These are phyloP conservation scores for Ulmus americana DNA, from an alignment of 331 rosid species.

Conservation along the genomic window DNA sequence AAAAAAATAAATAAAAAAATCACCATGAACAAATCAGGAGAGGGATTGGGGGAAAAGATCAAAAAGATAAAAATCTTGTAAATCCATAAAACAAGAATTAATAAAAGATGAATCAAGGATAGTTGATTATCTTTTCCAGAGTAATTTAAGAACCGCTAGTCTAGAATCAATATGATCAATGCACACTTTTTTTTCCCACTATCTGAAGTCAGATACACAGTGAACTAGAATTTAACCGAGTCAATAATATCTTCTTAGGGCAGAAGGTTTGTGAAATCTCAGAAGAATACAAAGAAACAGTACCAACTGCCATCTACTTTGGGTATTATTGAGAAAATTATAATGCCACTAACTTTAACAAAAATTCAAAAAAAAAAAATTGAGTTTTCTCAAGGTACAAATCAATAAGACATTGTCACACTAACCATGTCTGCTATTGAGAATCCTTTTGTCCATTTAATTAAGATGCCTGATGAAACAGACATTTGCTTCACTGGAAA, in stretches of 20 bases:
- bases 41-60: not conserved
- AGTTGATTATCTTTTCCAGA: not conserved
- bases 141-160: not conserved
- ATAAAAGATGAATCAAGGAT: not conserved
- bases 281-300: not conserved
- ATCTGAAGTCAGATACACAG: constrained; percentile 8
- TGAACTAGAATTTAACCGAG: not conserved
- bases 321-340: constrained; percentile 5
- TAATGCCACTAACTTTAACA: constrained; percentile 7
- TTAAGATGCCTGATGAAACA: constrained; percentile 60
- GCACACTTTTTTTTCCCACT: not conserved
- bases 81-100: not conserved
- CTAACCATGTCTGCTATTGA: constrained; percentile 60
- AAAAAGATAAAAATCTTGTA: not conserved
- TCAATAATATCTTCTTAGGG: not conserved
- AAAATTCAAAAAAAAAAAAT: constrained; percentile 2
- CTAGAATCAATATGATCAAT: not conserved
- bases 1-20: not conserved
- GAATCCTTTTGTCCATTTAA: constrained; percentile 85
- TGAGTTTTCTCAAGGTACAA: constrained; percentile 24
- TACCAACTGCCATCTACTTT: constrained; percentile 11
- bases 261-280: not conserved
- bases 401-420: constrained; percentile 24
- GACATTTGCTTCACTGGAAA: constrained; percentile 71
- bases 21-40: constrained; percentile 1